A percentile compares a stretch with the other conserved stretches of the same genome.
phyloP scores from a whole-genome alignment of 257 asterid genomes.

The Fraxinus anomala region DNA sequence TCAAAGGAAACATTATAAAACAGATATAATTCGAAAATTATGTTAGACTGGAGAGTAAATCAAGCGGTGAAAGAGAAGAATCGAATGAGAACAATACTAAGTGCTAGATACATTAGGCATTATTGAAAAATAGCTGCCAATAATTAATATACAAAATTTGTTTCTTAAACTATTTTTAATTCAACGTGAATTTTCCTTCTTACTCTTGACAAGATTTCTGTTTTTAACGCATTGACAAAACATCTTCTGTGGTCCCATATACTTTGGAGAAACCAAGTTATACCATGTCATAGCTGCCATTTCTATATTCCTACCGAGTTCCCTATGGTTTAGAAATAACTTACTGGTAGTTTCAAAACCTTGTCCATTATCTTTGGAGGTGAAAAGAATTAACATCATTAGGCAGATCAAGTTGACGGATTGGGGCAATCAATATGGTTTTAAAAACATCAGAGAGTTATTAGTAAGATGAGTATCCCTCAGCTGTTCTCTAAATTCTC shows the following conservation, averaged over 20 bases:
- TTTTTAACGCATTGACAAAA: not conserved
- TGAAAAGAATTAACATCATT: too few relatives aligned
- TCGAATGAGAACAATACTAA: not conserved
- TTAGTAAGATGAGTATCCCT: conserved; percentile 43
- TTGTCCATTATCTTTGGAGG: too few relatives aligned
- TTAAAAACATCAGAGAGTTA: too few relatives aligned
- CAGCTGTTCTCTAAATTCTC: conserved; percentile 55
- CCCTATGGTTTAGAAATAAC: too few relatives aligned
- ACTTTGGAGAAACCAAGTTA: not conserved
- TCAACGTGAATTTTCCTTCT: not conserved
- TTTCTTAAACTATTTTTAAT: not conserved
- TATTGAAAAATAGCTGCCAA: not conserved
- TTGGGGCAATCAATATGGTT: too few relatives aligned
- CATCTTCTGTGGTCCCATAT: not conserved
- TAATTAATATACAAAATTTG: too few relatives aligned
- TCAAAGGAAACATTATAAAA: not conserved
- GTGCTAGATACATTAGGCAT: not conserved
- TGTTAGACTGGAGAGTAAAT: not conserved
- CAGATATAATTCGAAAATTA: not conserved
- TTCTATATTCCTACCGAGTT: not conserved
- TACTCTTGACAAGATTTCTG: not conserved
- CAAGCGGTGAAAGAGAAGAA: not conserved
- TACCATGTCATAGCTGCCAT: not conserved
- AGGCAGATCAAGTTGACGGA: too few relatives aligned
- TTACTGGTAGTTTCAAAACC: too few relatives aligned